Evolutionary conservation across 2,329 filamentous ascomycete species (phyloP).

Genomic region (Myriosclerotinia scirpicola): DNA sequence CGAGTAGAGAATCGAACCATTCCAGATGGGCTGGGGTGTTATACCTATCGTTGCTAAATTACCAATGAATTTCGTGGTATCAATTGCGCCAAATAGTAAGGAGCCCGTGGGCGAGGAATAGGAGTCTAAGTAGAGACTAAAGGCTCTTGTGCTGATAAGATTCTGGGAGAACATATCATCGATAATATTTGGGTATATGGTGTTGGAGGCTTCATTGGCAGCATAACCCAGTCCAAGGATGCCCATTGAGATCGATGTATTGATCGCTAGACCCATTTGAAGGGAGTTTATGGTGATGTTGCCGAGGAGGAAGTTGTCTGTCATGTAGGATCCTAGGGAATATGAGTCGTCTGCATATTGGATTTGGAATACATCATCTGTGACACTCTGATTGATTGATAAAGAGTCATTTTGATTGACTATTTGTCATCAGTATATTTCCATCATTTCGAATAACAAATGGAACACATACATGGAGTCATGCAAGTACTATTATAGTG

Average conservation of each 20-base stretch:
- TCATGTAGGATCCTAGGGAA: conserved; percentile 53
- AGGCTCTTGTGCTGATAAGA: conserved; percentile 46
- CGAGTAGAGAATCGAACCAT: conserved; percentile 28
- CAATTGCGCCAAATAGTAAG: conserved; percentile 48
- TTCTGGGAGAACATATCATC: conserved; percentile 44
- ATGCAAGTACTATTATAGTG: conserved; percentile 39
- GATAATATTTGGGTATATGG: conserved; percentile 36
- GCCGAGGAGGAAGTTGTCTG: conserved; percentile 43
- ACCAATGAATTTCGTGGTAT: conserved; percentile 48
- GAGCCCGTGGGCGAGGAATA: conserved; percentile 36
- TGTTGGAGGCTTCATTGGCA: conserved; percentile 49
- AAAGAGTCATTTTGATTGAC: background rate
- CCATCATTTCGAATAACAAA: too few relatives aligned
- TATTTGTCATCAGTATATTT: background rate
- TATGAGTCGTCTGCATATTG: conserved; percentile 56
- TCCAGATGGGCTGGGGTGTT: conserved; percentile 22
- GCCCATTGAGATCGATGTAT: conserved; percentile 51
- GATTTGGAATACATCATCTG: conserved; percentile 49
- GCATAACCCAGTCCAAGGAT: conserved; percentile 58
- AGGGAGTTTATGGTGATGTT: conserved; percentile 49
- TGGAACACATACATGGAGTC: conserved; percentile 47
- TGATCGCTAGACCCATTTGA: conserved; percentile 55
- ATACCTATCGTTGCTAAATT: conserved; percentile 35
- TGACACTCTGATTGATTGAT: background rate
- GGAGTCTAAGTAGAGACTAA: conserved; percentile 40